phyloP scores from a whole-genome alignment of 2,329 filamentous ascomycete species.

The Penicillium concentricum region DNA sequence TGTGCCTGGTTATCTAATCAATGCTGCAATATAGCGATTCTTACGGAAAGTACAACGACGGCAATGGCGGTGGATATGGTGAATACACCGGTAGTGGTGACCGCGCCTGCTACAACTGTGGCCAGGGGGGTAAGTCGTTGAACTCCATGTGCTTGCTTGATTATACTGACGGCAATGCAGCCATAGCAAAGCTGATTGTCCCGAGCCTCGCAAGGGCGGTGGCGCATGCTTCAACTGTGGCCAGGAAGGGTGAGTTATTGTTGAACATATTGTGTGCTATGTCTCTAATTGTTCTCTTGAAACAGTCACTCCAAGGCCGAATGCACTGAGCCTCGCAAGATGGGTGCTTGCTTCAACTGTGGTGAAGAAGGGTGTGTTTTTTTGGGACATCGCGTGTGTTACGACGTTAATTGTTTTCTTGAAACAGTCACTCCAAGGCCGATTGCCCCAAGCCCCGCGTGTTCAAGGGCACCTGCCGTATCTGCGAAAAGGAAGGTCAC shows the following conservation, averaged over 20 bases:
- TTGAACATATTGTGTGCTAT: not conserved
- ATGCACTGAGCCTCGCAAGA: slow-evolving; percentile 42
- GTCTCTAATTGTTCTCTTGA: not conserved
- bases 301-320: slow-evolving; percentile 32
- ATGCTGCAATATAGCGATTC: not conserved
- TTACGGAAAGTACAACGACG: not conserved
- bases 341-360: slow-evolving; percentile 12
- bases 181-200: slow-evolving; percentile 46
- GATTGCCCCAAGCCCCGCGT: slow-evolving; percentile 48
- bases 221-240: slow-evolving; percentile 15
- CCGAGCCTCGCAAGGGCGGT: slow-evolving; percentile 36
- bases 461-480: slow-evolving; percentile 48
- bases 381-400: not conserved
- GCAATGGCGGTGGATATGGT: not conserved
- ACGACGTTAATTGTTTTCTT: not conserved
- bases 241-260: slow-evolving; percentile 8
- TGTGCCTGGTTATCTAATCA: not conserved
- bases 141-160: not conserved
- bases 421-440: slow-evolving; percentile 17
- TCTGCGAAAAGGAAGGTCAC: slow-evolving; percentile 50
- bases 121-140: slow-evolving; percentile 11
- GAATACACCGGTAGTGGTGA: not conserved
- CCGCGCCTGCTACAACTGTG: slow-evolving; percentile 13
- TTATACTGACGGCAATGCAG: slow-evolving; percentile 20
- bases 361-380: slow-evolving; percentile 13